phyloP scores from a whole-genome alignment of 257 asterid genomes.

The Plantago elongata region DNA sequence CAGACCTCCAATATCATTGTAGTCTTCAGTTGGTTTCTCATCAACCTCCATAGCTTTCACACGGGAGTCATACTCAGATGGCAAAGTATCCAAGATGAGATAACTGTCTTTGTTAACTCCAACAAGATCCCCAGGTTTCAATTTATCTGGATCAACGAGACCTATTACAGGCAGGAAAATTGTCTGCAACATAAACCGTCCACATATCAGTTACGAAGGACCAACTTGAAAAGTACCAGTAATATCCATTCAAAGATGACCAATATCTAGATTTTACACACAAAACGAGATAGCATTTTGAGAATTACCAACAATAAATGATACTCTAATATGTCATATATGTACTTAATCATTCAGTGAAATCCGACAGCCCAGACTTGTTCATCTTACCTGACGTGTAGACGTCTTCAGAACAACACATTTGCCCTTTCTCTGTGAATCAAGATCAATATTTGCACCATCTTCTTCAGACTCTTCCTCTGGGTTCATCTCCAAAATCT shows the following conservation, averaged over 20 bases:
- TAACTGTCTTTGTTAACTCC: slow-evolving; percentile 60
- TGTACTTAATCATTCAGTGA: neutral
- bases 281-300: no score
- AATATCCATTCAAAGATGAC: no score
- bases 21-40: slow-evolving; percentile 63
- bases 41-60: slow-evolving; percentile 64
- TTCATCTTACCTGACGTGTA: slow-evolving; percentile 42
- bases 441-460: slow-evolving; percentile 63
- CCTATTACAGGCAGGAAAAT: slow-evolving; percentile 61
- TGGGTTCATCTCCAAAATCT: slow-evolving; percentile 66
- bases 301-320: neutral
- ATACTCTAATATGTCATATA: neutral
- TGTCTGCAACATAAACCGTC: slow-evolving; percentile 32
- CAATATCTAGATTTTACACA: no score
- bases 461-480: slow-evolving; percentile 66
- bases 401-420: slow-evolving; percentile 62
- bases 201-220: neutral
- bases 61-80: slow-evolving; percentile 56
- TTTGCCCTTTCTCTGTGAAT: slow-evolving; percentile 61
- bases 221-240: no score
- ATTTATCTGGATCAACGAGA: slow-evolving; percentile 51
- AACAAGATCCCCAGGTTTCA: slow-evolving; percentile 58
- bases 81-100: slow-evolving; percentile 52
- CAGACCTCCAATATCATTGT: slow-evolving; percentile 57
- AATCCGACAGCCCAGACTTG: neutral